These are phyloP conservation scores for Talaromyces albobiverticillius DNA, from an alignment of 2,329 filamentous ascomycete species.

Conservation along the genomic window DNA sequence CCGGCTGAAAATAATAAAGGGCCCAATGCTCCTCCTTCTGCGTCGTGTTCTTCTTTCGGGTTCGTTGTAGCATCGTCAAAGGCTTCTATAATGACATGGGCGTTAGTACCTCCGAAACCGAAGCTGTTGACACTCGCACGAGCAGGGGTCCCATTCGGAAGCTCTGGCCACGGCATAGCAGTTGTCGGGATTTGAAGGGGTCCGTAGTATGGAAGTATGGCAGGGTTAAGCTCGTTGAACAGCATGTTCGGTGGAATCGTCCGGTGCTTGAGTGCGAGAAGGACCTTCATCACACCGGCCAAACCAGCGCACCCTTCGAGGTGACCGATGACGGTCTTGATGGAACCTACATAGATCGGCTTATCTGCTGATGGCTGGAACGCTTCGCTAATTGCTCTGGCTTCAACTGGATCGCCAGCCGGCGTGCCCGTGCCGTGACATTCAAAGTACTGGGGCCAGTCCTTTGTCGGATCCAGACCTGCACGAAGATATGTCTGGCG, in stretches of 20 bases:
- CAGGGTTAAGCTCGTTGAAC: conserved; percentile 27
- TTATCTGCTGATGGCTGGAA: no score
- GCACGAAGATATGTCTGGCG: conserved; percentile 31
- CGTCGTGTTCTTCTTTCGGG: no score
- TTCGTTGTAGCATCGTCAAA: no score
- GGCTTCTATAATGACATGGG: no score
- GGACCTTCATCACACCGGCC: conserved; percentile 23
- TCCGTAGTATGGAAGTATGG: conserved; percentile 22
- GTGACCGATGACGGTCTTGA: conserved; percentile 35
- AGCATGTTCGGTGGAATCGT: conserved; percentile 25
- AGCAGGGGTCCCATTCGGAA: conserved; percentile 18
- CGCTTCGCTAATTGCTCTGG: conserved; percentile 8
- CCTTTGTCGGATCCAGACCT: conserved; percentile 27
- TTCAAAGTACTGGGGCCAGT: conserved; percentile 31
- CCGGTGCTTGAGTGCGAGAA: conserved; percentile 36
- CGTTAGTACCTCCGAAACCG: no score
- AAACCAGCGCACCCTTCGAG: conserved; percentile 28
- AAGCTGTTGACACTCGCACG: conserved; percentile 43
- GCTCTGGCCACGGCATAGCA: conserved; percentile 14
- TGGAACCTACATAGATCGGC: conserved; percentile 24
- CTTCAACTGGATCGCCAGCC: conserved; percentile 23
- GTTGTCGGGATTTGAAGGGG: conserved; percentile 21
- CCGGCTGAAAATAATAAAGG: no score
- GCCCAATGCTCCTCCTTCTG: no score
- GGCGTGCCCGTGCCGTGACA: conserved; percentile 37